phyloP scores from a whole-genome alignment of 2,329 filamentous ascomycete genomes.

The Neospermospora avenae region DNA sequence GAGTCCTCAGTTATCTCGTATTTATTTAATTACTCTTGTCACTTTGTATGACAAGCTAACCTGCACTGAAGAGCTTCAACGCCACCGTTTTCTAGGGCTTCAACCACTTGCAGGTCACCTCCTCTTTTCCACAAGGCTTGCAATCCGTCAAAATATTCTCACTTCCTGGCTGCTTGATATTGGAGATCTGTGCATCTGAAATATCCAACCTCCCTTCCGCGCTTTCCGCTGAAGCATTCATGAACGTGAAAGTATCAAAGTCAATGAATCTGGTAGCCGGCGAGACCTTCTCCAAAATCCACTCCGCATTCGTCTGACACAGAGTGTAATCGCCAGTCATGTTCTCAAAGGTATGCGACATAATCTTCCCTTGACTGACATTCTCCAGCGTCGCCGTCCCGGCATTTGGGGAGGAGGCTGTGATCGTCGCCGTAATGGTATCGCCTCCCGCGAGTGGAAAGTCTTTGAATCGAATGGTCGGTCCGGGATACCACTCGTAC shows the following conservation, averaged over 20 bases:
- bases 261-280: constrained; percentile 41
- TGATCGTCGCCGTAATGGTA: constrained; percentile 39
- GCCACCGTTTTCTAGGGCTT: neutral
- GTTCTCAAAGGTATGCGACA: constrained; percentile 41
- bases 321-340: constrained; percentile 34
- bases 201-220: constrained; percentile 21
- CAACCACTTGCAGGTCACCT: too few species aligned
- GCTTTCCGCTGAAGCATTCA: constrained; percentile 35
- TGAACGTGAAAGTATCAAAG: constrained; percentile 47
- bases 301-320: constrained; percentile 46
- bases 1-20: too few species aligned
- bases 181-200: too few species aligned
- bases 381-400: constrained; percentile 46
- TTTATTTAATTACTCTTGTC: too few species aligned
- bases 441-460: constrained; percentile 44
- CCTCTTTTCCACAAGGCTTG: too few species aligned
- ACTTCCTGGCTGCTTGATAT: too few species aligned
- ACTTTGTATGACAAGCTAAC: too few species aligned
- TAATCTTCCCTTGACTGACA: constrained; percentile 41
- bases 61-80: too few species aligned
- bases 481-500: constrained; percentile 57
- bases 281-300: constrained; percentile 50
- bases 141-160: too few species aligned
- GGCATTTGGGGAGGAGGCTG: constrained; percentile 37
- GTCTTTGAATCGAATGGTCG: constrained; percentile 23